Evolutionary conservation across 2,329 filamentous ascomycete genomes (phyloP).

Genomic region (Monilinia laxa): DNA sequence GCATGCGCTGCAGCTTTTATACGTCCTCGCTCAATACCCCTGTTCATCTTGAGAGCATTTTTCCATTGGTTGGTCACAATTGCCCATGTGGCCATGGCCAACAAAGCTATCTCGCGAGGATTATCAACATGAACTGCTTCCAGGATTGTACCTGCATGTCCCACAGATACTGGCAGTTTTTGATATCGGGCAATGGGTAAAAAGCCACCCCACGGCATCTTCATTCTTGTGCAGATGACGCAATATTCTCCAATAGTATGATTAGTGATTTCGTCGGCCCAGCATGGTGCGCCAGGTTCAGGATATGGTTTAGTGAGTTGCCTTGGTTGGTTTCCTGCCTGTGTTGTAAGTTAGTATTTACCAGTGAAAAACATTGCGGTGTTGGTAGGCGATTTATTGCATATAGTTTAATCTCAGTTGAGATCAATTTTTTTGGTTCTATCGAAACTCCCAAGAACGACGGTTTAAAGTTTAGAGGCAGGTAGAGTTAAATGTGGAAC

Average conservation of each 20-base stretch:
- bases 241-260: not conserved
- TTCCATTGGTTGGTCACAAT: not conserved
- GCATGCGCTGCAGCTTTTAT: not conserved
- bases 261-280: not conserved
- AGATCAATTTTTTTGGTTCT: not conserved
- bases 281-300: not conserved
- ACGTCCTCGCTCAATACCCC: not conserved
- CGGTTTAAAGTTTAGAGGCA: not conserved
- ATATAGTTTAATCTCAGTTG: not conserved
- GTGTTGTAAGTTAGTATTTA: not conserved
- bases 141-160: not conserved
- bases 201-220: slow-evolving; percentile 1
- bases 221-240: not conserved
- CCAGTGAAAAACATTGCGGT: not conserved
- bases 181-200: slow-evolving; percentile 12
- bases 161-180: not conserved
- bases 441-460: no score
- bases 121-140: slow-evolving; percentile 1
- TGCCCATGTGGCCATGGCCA: slow-evolving; percentile 13
- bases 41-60: not conserved
- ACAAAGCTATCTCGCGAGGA: slow-evolving; percentile 1
- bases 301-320: not conserved
- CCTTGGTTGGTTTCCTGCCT: slow-evolving; percentile 15
- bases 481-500: no score
- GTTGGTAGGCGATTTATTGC: fast-evolving